Evolutionary conservation across 2,329 filamentous ascomycete genomes (phyloP).

Genomic region (Capronia americana): DNA sequence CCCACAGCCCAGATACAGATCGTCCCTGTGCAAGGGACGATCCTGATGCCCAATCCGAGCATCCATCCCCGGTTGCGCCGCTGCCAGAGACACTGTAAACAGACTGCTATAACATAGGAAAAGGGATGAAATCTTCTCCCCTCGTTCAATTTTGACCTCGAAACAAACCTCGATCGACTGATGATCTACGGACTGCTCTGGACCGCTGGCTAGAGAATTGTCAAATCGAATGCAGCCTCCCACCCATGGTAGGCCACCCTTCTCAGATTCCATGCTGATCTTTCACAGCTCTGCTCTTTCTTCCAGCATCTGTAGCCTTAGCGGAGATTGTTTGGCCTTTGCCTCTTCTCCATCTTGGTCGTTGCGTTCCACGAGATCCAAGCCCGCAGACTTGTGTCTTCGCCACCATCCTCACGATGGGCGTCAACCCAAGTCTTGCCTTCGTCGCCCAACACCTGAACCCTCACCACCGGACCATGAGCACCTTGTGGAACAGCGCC

Average conservation of each 20-base stretch:
- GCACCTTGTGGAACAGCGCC: constrained; percentile 63
- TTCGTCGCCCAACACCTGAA: constrained; percentile 60
- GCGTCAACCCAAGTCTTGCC: constrained; percentile 60
- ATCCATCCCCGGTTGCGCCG: constrained; percentile 17
- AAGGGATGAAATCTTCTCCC: constrained; percentile 2
- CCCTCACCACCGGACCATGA: constrained; percentile 59
- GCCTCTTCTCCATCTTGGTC: constrained; percentile 51
- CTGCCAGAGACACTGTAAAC: constrained; percentile 15
- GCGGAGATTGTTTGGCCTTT: constrained; percentile 56
- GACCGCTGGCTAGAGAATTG: constrained; percentile 44
- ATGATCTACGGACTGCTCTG: constrained; percentile 19
- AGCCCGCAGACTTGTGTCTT: constrained; percentile 55
- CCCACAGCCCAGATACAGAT: constrained; percentile 15
- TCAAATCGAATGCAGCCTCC: constrained; percentile 60
- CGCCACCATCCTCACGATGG: constrained; percentile 43
- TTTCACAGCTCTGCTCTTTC: constrained; percentile 57
- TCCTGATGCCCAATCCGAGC: constrained; percentile 33
- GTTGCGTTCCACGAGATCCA: constrained; percentile 63
- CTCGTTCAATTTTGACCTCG: constrained; percentile 4
- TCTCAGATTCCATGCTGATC: constrained; percentile 63
- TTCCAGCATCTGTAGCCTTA: constrained; percentile 60
- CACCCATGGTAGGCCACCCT: constrained; percentile 68
- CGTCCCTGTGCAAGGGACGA: constrained; percentile 24
- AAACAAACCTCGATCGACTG: constrained; percentile 11
- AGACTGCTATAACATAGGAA: constrained; percentile 11